Conservation (phyloP, 2,329 filamentous ascomycete species). For the Arthroderma sp. region DNA sequence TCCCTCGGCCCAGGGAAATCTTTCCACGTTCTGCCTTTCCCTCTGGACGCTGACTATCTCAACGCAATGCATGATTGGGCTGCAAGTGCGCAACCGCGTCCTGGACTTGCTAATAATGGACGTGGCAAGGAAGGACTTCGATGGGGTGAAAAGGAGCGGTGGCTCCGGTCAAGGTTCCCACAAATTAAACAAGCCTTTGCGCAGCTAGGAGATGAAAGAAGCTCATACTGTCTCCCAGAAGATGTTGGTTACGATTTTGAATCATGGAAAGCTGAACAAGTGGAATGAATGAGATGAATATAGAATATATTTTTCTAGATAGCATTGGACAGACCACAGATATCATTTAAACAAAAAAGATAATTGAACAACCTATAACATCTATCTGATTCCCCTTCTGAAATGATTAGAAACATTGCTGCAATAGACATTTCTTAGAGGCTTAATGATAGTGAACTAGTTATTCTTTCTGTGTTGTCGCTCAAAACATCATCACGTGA, state of each 20-base stretch:
- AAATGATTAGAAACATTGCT: no score
- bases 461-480: no score
- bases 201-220: slow-evolving; percentile 44
- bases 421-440: no score
- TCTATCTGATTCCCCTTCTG: background rate
- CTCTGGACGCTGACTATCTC: slow-evolving; percentile 33
- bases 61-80: slow-evolving; percentile 34
- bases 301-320: background rate
- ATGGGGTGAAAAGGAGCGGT: slow-evolving; percentile 60
- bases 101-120: slow-evolving; percentile 30
- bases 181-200: slow-evolving; percentile 62
- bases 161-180: slow-evolving; percentile 55
- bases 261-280: slow-evolving; percentile 16
- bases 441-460: no score
- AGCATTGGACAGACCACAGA: background rate
- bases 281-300: background rate
- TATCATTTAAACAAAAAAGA: background rate
- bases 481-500: no score
- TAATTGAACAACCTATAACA: background rate
- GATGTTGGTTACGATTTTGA: slow-evolving; percentile 59
- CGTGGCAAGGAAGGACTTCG: slow-evolving; percentile 53
- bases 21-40: slow-evolving; percentile 44
- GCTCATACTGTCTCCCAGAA: slow-evolving; percentile 47
- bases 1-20: slow-evolving; percentile 34
- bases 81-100: slow-evolving; percentile 19